phyloP scores from a whole-genome alignment of 2,329 filamentous ascomycete genomes.

The Graphium sp. region DNA sequence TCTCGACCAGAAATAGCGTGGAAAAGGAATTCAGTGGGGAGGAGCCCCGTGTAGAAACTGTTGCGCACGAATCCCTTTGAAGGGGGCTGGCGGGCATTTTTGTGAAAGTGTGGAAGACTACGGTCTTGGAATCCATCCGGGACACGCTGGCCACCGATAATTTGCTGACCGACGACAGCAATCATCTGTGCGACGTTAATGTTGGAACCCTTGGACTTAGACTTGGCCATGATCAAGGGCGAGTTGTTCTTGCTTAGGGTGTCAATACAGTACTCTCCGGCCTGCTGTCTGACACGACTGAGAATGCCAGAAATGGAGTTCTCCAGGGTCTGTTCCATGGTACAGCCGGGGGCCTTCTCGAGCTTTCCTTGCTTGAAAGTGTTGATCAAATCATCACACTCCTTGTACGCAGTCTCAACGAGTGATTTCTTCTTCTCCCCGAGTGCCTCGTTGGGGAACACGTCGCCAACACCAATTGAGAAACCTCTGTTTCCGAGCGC shows the following conservation, averaged over 20 bases:
- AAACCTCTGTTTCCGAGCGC: conserved; percentile 84
- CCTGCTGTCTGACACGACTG: conserved; percentile 78
- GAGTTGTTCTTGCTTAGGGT: conserved; percentile 85
- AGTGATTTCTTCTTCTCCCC: conserved; percentile 58
- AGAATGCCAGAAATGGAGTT: conserved; percentile 82
- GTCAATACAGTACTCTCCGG: conserved; percentile 78
- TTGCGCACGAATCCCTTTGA: conserved; percentile 95
- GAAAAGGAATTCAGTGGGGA: conserved; percentile 88
- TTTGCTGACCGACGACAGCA: conserved; percentile 90
- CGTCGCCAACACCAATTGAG: conserved; percentile 89
- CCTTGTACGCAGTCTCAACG: conserved; percentile 60
- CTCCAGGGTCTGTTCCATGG: conserved; percentile 83
- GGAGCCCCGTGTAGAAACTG: conserved; percentile 87
- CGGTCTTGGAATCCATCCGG: conserved; percentile 93
- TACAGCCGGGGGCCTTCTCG: conserved; percentile 74
- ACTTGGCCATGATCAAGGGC: conserved; percentile 91
- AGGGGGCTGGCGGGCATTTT: conserved; percentile 78
- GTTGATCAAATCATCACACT: conserved; percentile 71
- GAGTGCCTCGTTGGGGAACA: conserved; percentile 63
- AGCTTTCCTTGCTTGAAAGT: conserved; percentile 67
- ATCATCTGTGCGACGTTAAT: conserved; percentile 99
- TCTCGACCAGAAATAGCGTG: conserved; percentile 98
- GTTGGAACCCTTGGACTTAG: conserved; percentile 88
- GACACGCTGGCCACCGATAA: conserved; percentile 87
- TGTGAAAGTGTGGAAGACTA: conserved; percentile 86